Percentiles rank a stretch among this genome's conserved stretches.
These are phyloP conservation scores for Chenopodium formosanum DNA, from an alignment of 148 eudicot genomes.

Conservation along the genomic window DNA sequence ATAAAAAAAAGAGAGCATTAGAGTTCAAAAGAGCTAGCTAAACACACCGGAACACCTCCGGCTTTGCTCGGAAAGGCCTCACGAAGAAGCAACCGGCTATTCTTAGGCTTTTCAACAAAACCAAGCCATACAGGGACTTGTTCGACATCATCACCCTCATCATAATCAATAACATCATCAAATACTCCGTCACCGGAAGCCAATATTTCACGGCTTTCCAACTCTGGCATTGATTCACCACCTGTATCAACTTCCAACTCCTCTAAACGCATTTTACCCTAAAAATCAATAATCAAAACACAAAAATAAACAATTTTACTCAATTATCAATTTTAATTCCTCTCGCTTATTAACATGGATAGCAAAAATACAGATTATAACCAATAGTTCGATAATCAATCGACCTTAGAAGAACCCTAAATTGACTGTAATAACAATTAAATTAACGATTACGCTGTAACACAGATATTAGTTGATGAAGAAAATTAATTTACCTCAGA, in stretches of 20 bases:
- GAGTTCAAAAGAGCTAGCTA: neutral
- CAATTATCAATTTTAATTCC: no score
- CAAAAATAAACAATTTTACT: no score
- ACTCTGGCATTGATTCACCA: constrained; percentile 42
- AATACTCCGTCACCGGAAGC: constrained; percentile 40
- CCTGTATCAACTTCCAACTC: constrained; percentile 16
- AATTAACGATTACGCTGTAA: no score
- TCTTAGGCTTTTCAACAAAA: constrained; percentile 57
- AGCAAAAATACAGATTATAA: no score
- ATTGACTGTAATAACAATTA: no score
- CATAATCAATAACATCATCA: constrained; percentile 23
- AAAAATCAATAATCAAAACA: neutral
- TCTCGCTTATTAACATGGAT: no score
- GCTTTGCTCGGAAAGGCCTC: constrained; percentile 88
- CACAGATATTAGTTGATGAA: no score
- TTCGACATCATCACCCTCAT: constrained; percentile 53
- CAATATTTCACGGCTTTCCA: constrained; percentile 43
- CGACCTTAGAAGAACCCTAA: no score
- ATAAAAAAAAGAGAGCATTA: neutral
- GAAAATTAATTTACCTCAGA: no score
- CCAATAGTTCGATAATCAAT: no score
- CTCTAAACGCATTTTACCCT: constrained; percentile 25
- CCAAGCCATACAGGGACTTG: constrained; percentile 50
- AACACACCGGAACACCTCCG: constrained; percentile 79
- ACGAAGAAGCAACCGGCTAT: constrained; percentile 49